Evolutionary conservation across 345 rosid species (phyloP).

Genomic region (Salix suchowensis): DNA sequence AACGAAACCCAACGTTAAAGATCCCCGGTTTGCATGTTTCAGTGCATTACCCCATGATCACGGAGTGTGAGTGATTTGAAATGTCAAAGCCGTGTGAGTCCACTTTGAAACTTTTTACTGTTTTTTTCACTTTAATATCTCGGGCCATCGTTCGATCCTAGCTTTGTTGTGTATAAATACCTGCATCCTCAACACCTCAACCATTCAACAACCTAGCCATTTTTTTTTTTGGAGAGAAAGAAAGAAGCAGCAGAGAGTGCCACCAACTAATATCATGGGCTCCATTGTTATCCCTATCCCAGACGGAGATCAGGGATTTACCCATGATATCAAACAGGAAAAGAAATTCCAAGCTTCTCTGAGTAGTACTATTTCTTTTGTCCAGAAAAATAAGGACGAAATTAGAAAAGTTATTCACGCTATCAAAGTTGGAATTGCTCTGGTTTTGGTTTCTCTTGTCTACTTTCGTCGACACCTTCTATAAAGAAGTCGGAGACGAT

Average conservation of each 20-base stretch:
- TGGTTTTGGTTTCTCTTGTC: slow-evolving; percentile 56
- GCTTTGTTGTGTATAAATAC: slow-evolving; percentile 15
- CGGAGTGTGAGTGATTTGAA: not conserved
- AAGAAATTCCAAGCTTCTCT: slow-evolving; percentile 7
- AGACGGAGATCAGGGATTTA: slow-evolving; percentile 14
- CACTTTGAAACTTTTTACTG: not conserved
- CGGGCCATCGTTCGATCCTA: not conserved
- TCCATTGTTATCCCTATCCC: slow-evolving; percentile 38
- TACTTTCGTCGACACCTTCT: slow-evolving; percentile 53
- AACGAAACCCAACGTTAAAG: not conserved
- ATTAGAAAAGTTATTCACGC: slow-evolving; percentile 45
- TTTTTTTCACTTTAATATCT: not conserved
- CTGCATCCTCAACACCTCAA: not conserved
- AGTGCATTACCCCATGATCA: not conserved
- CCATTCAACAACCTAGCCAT: not conserved
- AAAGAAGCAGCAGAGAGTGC: not conserved
- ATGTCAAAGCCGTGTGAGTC: slow-evolving; percentile 6
- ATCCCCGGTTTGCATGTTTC: not conserved
- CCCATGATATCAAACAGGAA: not conserved
- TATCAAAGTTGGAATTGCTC: slow-evolving; percentile 59
- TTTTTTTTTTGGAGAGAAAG: not conserved
- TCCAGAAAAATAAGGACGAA: slow-evolving; percentile 15
- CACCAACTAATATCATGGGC: slow-evolving; percentile 15
- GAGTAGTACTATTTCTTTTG: slow-evolving; percentile 9
- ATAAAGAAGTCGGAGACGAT: slow-evolving; percentile 46